phyloP scores from a whole-genome alignment of 73 alveolate species.

The Tetrahymena elliotti region DNA sequence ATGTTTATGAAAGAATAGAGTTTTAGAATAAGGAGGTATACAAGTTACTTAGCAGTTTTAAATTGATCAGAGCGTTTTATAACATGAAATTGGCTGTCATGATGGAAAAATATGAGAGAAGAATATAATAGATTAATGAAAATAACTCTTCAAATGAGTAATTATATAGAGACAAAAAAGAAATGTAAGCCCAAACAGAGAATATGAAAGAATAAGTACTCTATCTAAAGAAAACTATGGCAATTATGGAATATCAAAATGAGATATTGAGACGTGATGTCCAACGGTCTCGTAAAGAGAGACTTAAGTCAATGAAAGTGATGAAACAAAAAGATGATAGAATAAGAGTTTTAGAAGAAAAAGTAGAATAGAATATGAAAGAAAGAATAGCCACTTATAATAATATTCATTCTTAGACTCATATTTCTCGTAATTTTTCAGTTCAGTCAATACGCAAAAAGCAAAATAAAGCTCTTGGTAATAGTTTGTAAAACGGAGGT shows the following conservation, averaged over 20 bases:
- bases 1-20: background rate
- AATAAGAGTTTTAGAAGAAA: background rate
- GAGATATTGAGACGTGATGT: background rate
- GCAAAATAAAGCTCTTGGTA: background rate
- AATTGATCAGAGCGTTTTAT: background rate
- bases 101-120: background rate
- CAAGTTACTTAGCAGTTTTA: background rate
- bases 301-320: background rate
- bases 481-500: background rate
- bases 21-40: background rate
- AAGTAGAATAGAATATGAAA: background rate
- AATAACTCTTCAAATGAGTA: background rate
- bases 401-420: background rate
- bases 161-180: background rate
- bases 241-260: background rate
- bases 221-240: background rate
- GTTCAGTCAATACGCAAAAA: background rate
- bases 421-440: background rate
- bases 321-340: background rate
- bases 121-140: background rate
- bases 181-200: background rate
- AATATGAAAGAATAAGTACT: background rate
- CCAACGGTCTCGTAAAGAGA: background rate
- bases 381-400: background rate
- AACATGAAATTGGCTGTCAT: background rate